Conservation (phyloP, 2,329 filamentous ascomycete species). For the Albophoma yamanashiensis region DNA sequence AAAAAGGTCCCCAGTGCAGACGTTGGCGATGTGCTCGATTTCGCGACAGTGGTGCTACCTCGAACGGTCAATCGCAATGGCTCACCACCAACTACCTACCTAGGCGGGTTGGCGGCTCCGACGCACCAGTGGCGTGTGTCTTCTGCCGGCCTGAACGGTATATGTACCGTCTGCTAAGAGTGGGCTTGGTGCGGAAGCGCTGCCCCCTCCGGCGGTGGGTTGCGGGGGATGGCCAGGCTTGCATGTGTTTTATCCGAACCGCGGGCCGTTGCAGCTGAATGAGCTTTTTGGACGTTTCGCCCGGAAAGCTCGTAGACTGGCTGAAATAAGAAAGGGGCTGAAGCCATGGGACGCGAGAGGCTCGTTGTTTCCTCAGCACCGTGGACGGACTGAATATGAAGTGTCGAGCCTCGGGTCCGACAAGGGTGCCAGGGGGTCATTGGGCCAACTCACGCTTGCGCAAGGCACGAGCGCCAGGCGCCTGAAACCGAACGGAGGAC, state of each 20-base stretch:
- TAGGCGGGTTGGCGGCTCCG: too few relatives aligned
- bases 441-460: slow-evolving; percentile 1
- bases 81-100: too few relatives aligned
- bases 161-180: neutral
- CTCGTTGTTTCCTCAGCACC: neutral
- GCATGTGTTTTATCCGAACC: neutral
- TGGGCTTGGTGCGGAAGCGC: neutral
- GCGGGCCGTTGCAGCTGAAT: neutral
- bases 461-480: neutral
- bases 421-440: neutral
- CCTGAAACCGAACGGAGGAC: neutral
- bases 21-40: neutral
- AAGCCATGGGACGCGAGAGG: neutral
- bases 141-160: too few relatives aligned
- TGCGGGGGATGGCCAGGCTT: neutral
- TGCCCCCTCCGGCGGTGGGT: neutral
- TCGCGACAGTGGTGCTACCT: neutral
- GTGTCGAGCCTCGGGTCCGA: neutral
- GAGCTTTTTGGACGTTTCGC: neutral
- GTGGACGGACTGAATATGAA: neutral
- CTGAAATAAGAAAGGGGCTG: neutral
- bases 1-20: neutral
- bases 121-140: too few relatives aligned
- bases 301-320: neutral
- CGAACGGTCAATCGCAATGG: neutral